Base-by-base conservation (phyloP, 495 filamentous ascomycete genomes). In the Annulohypoxylon maeteangense region DNA sequence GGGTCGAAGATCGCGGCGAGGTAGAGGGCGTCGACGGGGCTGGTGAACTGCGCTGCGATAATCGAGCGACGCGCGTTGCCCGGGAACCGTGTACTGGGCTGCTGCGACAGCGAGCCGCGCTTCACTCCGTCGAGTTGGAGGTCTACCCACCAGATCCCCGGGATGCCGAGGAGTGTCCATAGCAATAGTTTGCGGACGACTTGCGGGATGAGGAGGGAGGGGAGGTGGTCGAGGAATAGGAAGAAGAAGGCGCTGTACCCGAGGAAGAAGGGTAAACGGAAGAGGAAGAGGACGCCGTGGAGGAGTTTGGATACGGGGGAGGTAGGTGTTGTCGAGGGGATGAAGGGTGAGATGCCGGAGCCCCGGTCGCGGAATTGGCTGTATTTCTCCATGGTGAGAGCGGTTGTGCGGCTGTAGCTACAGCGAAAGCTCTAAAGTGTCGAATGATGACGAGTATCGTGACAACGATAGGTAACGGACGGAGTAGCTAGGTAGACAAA, bases 61-160 rank as follows among this genome's bases (percentile, higher is more conserved):
- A 99, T 82, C 29, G 88, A 89, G 50, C 75, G 78, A 4, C 31
- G 7, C 2, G 88, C 86, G 5, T 90, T 88, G 57, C 89, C 87
- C 0, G 95, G 96, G 1, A 98, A 87, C 14, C 91, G 87, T 1
- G 81, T 86, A 36, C 85, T 79, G 60, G 91, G 84, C 76, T 92
- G 88, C 68, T 83, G 81, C 27, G 81, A 83, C 25, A 88, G 78
- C 7, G 83, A 83, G 84, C 95, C 95, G 83, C 93, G 93, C 80
- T 90, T 91, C 36, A 99, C 95, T 31, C 94, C 93, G 76, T 98
- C 95, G 44, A 99, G 90, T 74, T 98, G 94, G 0, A 99, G 84
- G 79, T 98, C 95, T 54, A 97, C 91, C 94, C 95, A 98, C 95
- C 95, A 98, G 38, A 98, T 90, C 18, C 94, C 94, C 0, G 93